Evolutionary conservation across 768 basidiomycete species (phyloP), one percentile per base, ranked within the genome.

Genomic region (Cyclocybe cylindracea): DNA sequence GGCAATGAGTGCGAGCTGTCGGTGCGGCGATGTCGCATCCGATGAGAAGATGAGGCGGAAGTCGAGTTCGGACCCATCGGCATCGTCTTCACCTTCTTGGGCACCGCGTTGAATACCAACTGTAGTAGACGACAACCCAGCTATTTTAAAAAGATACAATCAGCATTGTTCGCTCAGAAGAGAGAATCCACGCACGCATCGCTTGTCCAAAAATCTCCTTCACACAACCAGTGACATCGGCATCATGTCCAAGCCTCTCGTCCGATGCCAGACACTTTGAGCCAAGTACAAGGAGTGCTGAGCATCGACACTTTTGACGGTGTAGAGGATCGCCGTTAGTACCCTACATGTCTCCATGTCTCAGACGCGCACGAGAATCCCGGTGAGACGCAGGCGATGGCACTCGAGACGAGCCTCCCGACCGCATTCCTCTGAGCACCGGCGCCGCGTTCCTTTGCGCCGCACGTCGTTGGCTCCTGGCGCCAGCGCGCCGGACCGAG

Each of bases 181-280:
- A 55, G 42, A 33, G 54, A 37, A 29, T 43, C 51, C 7, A 80
- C 86, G 39, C 67, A 92, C 83, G 87, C 81, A 65, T 95, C 94
- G 31, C 48, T 87, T 77, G 65, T 94, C 92, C 67, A 95, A 95
- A 73, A 55, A 86, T 90, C 54, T 94, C 94, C 61, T 85, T 87
- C 54, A 95, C 88, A 18, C 95, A 91, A 4, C 82, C 79, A n/a
- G 91, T 91, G 29, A 94, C 91, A 29, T 84, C 29, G 86, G 77
- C 78, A 96, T 85, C 91, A 94, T 95, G 63, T 96, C 93, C 67
- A 96, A 63, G 63, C 92, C 92, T 94, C 73, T 96, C 94, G 88
- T 89, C 10, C 92, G 7, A 96, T 7, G 86, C 84, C 58, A 96
- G 66, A 14, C 45, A n/a, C 88, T 75, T 65, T 91, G 87, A 8